These are phyloP conservation scores for Globisporangium irregulare DNA, from an alignment of 352 stramenopile species.

Conservation along the genomic window DNA sequence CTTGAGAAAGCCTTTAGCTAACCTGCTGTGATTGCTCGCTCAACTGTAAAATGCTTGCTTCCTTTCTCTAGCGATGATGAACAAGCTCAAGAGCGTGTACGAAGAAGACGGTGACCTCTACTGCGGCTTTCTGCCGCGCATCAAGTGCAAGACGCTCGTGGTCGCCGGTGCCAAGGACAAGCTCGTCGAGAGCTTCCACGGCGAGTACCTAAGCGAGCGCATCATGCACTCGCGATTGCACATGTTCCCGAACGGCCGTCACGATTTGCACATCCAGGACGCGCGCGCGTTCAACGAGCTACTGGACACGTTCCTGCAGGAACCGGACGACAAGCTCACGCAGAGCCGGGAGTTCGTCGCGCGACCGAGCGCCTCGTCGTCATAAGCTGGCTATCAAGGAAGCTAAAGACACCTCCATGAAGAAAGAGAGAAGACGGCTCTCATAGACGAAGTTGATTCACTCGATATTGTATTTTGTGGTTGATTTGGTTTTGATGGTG, in stretches of 20 bases:
- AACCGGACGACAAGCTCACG: constrained; percentile 79
- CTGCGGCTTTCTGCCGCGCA: constrained; percentile 56
- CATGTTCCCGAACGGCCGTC: constrained; percentile 44
- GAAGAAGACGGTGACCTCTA: constrained; percentile 68
- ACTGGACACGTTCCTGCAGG: constrained; percentile 59
- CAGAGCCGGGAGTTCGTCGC: constrained; percentile 81
- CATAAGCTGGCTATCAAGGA: background rate
- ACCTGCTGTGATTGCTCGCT: background rate
- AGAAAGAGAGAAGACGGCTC: background rate
- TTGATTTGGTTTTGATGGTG: background rate
- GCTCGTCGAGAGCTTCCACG: constrained; percentile 64
- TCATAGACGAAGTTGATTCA: constrained; percentile 9
- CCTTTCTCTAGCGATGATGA: constrained; percentile 41
- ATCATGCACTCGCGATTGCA: constrained; percentile 81
- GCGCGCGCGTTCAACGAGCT: constrained; percentile 55
- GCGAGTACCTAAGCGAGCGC: constrained; percentile 82
- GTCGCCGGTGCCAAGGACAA: constrained; percentile 59
- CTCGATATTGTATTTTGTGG: background rate
- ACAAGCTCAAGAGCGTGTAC: constrained; percentile 44
- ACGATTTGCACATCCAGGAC: constrained; percentile 58
- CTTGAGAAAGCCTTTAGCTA: background rate
- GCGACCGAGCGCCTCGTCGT: constrained; percentile 20
- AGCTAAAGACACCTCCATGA: background rate
- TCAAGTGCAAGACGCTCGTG: constrained; percentile 86
- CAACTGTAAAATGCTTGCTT: no score